Evolutionary conservation across 2,329 filamentous ascomycete species (phyloP), one percentile per base, ranked within the genome.

Genomic region (Ceratocystis alfenasii): DNA sequence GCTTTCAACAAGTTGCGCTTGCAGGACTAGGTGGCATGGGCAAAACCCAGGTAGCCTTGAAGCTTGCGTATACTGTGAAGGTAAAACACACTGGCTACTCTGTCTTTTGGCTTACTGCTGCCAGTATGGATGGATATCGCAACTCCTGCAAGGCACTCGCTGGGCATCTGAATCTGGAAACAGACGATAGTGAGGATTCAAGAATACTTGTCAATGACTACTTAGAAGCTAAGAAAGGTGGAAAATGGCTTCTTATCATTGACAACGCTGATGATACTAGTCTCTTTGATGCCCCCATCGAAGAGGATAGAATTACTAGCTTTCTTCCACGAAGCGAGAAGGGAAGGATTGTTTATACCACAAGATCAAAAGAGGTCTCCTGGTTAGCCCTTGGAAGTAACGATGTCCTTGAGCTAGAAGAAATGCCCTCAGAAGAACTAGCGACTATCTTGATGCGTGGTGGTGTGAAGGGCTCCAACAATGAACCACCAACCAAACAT

Each of bases 261-360:
- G 71, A 72, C 36, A 71, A 70, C 17, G 69, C 69, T 5, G 70
- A 73, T 50, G 70, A 72, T 45, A 55, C n/a, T 12, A 28, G n/a
- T 8, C 7, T 22, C 5, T 20, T 22, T 1, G 7, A 22, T 8
- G 4, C 10, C 66, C 6, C 46, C 65, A 5, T n/a, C 33, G 8
- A 33, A 36, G 7, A 61, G 17, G 36, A 28, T 1, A 10, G 53
- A 20, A 60, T 65, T 2, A 15, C 3, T 0, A 64, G 72, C 4
- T 72, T 72, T 68, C 68, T 78, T 4, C 76, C 74, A 0, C 60
- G 57, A 0, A 69, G 65, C 15, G 10, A 61, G 3, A 65, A 68
- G 1, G 65, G 67, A 25, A 53, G 15, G 17, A 63, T 65, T 22
- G 33, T 68, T 2, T 33, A 63, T 30, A 68, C 20, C 15, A 68